Conservation (phyloP, 768 basidiomycete species). For the Suillus clintonianus region DNA sequence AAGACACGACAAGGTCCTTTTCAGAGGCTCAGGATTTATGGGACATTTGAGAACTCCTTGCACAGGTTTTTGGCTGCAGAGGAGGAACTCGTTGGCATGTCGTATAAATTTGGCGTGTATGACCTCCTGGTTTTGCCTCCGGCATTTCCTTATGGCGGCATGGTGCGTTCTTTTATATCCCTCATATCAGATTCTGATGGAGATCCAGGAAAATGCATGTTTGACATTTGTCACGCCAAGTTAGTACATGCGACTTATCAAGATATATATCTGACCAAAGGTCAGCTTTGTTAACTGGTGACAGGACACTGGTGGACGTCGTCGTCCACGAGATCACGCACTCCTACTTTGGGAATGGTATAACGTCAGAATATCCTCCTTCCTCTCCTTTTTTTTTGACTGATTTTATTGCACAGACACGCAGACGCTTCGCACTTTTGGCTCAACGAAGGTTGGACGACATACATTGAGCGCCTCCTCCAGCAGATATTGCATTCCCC, state of each 20-base stretch:
- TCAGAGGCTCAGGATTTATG: conserved; percentile 5
- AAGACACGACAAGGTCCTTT: conserved; percentile 73
- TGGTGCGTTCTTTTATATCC: conserved; percentile 45
- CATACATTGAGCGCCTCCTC: conserved; percentile 86
- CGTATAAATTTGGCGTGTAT: conserved; percentile 86
- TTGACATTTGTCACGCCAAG: conserved; percentile 88
- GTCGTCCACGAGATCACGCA: conserved; percentile 87
- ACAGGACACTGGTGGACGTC: conserved; percentile 84
- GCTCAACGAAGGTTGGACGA: conserved; percentile 95
- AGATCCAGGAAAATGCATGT: conserved; percentile 80
- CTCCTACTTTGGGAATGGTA: conserved; percentile 92
- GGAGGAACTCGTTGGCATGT: conserved; percentile 72
- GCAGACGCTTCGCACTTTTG: conserved; percentile 80
- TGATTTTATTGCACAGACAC: conserved; percentile 41
- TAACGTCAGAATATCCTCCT: conserved; percentile 54
- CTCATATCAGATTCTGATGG: background rate
- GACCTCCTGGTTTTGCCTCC: conserved; percentile 88
- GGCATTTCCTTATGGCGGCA: conserved; percentile 91
- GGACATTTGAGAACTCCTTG: background rate
- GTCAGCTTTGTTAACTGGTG: conserved; percentile 80
- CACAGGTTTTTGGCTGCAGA: conserved; percentile 69
- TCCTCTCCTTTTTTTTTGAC: conserved; percentile 2
- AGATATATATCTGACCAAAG: background rate
- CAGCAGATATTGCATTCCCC: conserved; percentile 70
- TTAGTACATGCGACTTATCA: conserved; percentile 31